phyloP scores from a whole-genome alignment of 495 filamentous ascomycete species.

The Lasiosphaeria hispida region DNA sequence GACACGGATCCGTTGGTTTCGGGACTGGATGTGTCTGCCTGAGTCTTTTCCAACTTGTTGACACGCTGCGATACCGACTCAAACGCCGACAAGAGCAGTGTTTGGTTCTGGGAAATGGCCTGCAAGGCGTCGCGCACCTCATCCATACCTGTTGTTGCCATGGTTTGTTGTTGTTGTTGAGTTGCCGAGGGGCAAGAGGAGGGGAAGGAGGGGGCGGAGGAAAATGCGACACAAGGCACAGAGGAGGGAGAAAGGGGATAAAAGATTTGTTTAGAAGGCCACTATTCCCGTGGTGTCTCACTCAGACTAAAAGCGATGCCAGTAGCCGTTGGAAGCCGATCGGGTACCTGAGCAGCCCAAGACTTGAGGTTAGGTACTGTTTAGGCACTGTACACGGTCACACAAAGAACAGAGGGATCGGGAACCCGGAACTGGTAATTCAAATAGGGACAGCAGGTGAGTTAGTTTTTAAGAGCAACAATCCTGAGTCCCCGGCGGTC shows the following conservation, averaged over 20 bases:
- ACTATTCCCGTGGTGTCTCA: no score
- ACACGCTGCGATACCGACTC: conserved; percentile 63
- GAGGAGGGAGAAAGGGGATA: no score
- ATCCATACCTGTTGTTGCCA: conserved; percentile 34
- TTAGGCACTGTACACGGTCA: no score
- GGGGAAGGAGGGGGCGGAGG: background rate
- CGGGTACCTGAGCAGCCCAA: background rate
- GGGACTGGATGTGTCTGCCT: background rate
- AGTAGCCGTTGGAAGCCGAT: no score
- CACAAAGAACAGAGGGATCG: background rate
- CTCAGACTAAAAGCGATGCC: no score
- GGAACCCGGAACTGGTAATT: background rate
- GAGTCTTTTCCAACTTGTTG: conserved; percentile 24
- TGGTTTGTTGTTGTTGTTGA: conserved; percentile 8
- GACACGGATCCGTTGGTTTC: background rate
- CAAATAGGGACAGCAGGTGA: no score
- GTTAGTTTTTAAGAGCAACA: background rate
- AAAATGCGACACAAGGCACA: no score
- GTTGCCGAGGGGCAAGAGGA: background rate
- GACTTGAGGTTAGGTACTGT: background rate
- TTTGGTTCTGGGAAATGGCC: conserved; percentile 55
- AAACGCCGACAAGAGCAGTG: conserved; percentile 57
- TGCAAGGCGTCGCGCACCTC: conserved; percentile 53
- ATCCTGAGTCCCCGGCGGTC: background rate
- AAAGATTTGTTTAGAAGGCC: no score